These are phyloP conservation scores for Daldinia grandis DNA, from an alignment of 495 filamentous ascomycete genomes.

Conservation along the genomic window DNA sequence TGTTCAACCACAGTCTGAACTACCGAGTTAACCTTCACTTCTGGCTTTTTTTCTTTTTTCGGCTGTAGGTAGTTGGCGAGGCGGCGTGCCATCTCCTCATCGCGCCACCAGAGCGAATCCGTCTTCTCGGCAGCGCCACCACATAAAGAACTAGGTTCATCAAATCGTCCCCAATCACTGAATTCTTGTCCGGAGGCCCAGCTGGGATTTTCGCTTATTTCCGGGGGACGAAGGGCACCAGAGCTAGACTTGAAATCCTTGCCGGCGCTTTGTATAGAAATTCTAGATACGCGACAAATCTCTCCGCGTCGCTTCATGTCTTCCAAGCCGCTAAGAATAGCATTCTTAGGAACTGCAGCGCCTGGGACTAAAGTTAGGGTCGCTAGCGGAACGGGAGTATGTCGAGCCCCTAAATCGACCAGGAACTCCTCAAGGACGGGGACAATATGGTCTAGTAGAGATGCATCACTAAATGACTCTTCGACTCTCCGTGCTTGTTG, in stretches of 20 bases:
- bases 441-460: conserved; percentile 45
- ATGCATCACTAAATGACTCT: conserved; percentile 44
- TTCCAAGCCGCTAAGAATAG: conserved; percentile 45
- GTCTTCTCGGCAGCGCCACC: neutral
- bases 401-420: conserved; percentile 37
- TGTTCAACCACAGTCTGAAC: conserved; percentile 46
- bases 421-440: conserved; percentile 53
- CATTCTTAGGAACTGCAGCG: conserved; percentile 43
- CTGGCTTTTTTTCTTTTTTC: conserved; percentile 34
- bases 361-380: conserved; percentile 54
- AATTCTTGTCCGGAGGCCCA: conserved; percentile 43
- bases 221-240: neutral
- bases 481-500: conserved; percentile 45
- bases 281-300: conserved; percentile 45
- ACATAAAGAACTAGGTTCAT: conserved; percentile 4
- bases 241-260: conserved; percentile 39
- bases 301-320: conserved; percentile 52
- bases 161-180: conserved; percentile 55
- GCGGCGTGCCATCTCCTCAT: conserved; percentile 58
- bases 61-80: conserved; percentile 57
- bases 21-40: conserved; percentile 23
- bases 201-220: conserved; percentile 26
- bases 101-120: conserved; percentile 52
- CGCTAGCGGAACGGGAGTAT: conserved; percentile 34
- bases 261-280: conserved; percentile 36